These are phyloP conservation scores for Trypanosoma lewisi DNA, from an alignment of 208 protist species.

Conservation along the genomic window DNA sequence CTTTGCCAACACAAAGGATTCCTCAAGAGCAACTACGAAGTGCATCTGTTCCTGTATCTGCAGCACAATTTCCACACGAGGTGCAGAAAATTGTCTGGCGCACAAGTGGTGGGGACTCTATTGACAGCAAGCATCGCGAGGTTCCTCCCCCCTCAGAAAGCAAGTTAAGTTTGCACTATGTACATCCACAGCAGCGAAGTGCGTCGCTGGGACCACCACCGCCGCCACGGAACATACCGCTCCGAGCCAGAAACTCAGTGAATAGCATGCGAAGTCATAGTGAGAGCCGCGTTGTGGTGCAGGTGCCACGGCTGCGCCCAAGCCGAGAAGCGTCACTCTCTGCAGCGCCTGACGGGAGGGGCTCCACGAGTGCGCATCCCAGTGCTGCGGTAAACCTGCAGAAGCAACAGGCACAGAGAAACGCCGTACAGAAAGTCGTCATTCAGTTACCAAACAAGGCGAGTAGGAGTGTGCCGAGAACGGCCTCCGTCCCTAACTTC, in stretches of 20 bases:
- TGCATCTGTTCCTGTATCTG: conserved; percentile 8
- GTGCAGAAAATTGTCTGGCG: conserved; percentile 47
- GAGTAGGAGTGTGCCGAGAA: neutral
- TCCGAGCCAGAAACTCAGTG: conserved; percentile 19
- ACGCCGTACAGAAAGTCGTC: neutral
- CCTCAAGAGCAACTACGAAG: neutral
- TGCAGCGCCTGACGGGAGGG: neutral
- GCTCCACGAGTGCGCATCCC: neutral
- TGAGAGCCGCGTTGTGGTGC: neutral
- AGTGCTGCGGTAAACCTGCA: neutral
- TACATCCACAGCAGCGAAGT: conserved; percentile 15
- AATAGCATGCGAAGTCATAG: neutral
- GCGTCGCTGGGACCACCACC: conserved; percentile 12
- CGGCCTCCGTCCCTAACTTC: neutral
- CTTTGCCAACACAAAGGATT: neutral
- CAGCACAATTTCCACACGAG: neutral
- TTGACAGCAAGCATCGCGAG: conserved; percentile 31
- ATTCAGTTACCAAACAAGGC: conserved; percentile 16
- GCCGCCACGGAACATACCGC: conserved; percentile 18
- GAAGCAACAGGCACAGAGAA: neutral
- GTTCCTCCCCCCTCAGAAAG: neutral
- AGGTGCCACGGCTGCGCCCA: conserved; percentile 5
- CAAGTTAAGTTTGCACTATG: neutral
- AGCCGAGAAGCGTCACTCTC: neutral
- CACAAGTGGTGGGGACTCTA: conserved; percentile 44